Evolutionary conservation across 345 rosid species (phyloP), one percentile per base, ranked within the genome.

Genomic region (Orychophragmus violaceus): DNA sequence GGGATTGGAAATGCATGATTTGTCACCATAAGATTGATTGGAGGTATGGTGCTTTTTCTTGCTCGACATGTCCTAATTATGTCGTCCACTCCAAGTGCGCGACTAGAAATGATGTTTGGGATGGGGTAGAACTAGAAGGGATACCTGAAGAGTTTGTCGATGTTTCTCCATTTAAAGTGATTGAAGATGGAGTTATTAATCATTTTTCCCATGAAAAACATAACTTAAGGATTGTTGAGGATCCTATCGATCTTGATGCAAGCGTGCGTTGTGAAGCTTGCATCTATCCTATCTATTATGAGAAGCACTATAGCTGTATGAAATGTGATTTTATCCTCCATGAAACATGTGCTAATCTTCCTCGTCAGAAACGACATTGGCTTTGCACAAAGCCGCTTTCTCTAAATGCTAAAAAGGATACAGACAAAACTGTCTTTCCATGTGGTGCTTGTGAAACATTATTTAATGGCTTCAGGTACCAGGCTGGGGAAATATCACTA

Each of bases 291-390:
- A 49, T 63, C 33, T 32, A 9, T 22, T 46, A 9, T 1, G 59
- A 50, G 6, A 23, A 0, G 17, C 19, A 32, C 1, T 64, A 64
- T 25, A 64, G 1, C 0, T 64, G 69, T 25, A 3, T 12, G 45
- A 35, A 64, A 36, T 64, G 59, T 7, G 3, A 10, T 13, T 51
- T 36, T 36, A 3, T 25, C 1, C 24, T 64, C 14, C 69, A 64
- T 1, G 60, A 64, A 37, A 2, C 27, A 1, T 64, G 69, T 36
- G 69, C 69, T 16, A 64, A 64, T 64, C 69, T 51, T 52, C 60
- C 60, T 64, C 59, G 1, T 16, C 19, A 4, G 14, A 64, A 36
- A 52, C 8, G 69, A 3, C 59, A 23, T 7, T 30, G 25, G 37
- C 52, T 60, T 12, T 60, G n/a, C 17, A 16, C 37, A 11, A 13